phyloP scores from a whole-genome alignment of 2,329 filamentous ascomycete species.

The Diaporthe eres region DNA sequence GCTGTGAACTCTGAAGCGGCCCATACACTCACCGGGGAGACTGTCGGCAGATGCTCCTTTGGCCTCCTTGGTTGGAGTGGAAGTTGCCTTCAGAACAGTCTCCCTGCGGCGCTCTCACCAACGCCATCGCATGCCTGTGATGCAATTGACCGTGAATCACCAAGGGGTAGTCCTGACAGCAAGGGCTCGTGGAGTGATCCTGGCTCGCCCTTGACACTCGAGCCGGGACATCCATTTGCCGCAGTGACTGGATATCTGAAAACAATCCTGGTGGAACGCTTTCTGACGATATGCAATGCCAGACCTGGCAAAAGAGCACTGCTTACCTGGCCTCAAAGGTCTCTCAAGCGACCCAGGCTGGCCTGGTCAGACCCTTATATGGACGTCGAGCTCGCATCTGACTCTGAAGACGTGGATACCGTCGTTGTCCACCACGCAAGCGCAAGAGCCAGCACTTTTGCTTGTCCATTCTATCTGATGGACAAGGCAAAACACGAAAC shows the following conservation, averaged over 20 bases:
- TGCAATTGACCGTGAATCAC: not conserved
- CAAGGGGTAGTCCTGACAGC: not conserved
- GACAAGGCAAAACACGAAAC: not conserved
- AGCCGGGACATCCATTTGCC: not conserved
- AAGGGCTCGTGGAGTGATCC: not conserved
- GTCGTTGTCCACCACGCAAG: not conserved
- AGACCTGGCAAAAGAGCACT: not conserved
- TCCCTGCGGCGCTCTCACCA: too few relatives aligned
- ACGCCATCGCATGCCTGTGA: too few relatives aligned
- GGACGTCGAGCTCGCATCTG: not conserved
- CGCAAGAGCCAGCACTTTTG: not conserved
- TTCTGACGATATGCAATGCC: not conserved
- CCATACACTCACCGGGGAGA: not conserved
- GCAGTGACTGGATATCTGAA: not conserved
- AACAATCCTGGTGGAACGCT: not conserved
- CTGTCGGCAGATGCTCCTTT: too few relatives aligned
- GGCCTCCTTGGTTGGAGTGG: too few relatives aligned
- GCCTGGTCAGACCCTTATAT: not conserved
- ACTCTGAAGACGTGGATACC: not conserved
- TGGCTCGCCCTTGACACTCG: not conserved
- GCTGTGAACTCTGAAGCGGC: not conserved
- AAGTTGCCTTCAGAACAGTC: not conserved
- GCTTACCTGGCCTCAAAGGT: not conserved
- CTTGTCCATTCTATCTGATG: not conserved
- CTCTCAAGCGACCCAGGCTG: not conserved